Percentiles rank a stretch among this genome's conserved stretches.
Conservation (phyloP, 805 yeast genomes). For the Ogataea nakhonphanomensis region DNA sequence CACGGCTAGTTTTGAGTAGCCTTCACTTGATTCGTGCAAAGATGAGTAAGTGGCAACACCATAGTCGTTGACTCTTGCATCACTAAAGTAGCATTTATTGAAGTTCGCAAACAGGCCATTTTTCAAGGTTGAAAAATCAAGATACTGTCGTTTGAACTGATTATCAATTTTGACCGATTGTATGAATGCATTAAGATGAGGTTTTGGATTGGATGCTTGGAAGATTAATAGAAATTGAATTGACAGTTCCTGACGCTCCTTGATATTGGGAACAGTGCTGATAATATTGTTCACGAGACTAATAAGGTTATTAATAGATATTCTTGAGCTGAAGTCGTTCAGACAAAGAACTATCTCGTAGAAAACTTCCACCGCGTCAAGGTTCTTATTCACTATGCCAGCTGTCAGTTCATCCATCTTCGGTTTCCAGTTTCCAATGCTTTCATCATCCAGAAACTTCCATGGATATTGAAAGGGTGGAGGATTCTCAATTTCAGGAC, state of each 20-base stretch:
- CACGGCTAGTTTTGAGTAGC: slow-evolving; percentile 62
- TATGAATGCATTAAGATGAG: slow-evolving; percentile 21
- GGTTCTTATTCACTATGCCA: slow-evolving; percentile 11
- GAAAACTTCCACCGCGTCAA: slow-evolving; percentile 18
- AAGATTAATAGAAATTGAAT: slow-evolving; percentile 26
- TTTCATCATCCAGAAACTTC: slow-evolving; percentile 16
- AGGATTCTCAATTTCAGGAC: slow-evolving; percentile 2
- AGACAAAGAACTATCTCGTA: slow-evolving; percentile 27
- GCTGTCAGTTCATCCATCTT: slow-evolving; percentile 11
- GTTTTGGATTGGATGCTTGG: slow-evolving; percentile 24
- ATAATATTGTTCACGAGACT: slow-evolving; percentile 22
- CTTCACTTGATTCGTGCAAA: slow-evolving; percentile 72
- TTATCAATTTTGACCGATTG: slow-evolving; percentile 26
- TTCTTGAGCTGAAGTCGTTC: slow-evolving; percentile 24
- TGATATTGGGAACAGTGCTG: slow-evolving; percentile 15
- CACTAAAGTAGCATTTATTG: slow-evolving; percentile 27
- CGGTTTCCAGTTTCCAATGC: slow-evolving; percentile 14
- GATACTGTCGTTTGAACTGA: slow-evolving; percentile 26
- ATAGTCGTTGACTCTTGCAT: slow-evolving; percentile 29
- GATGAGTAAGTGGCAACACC: slow-evolving; percentile 47
- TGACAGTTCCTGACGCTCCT: slow-evolving; percentile 21
- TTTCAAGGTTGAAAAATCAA: slow-evolving; percentile 27
- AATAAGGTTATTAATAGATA: slow-evolving; percentile 15
- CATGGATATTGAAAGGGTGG: slow-evolving; percentile 11
- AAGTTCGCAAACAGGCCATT: slow-evolving; percentile 31